phyloP scores from a whole-genome alignment of 2,329 filamentous ascomycete genomes.

The Tolypocladium inflatum region DNA sequence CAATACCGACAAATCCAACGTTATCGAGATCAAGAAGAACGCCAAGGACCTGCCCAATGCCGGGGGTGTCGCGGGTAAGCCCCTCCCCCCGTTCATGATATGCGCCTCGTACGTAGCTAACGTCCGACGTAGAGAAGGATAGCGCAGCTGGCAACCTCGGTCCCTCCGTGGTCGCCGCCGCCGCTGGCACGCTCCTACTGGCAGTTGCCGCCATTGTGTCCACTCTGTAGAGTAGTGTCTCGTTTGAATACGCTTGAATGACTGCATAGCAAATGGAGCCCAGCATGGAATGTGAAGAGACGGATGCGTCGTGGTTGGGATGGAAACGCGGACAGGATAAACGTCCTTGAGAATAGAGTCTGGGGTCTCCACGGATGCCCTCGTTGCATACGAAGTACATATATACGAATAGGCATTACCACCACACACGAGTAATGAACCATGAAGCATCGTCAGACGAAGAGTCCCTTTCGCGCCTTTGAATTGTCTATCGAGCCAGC shows the following conservation, averaged over 20 bases:
- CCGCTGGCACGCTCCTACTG: conserved; percentile 9
- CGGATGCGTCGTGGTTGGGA: not conserved
- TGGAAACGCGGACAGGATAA: not conserved
- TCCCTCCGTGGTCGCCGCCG: conserved; percentile 5
- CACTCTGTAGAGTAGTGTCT: not conserved
- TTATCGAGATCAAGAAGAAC: conserved; percentile 33
- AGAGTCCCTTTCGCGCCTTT: not conserved
- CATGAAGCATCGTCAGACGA: not conserved
- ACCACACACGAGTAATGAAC: not conserved
- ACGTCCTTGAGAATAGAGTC: not conserved
- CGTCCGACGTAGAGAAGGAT: conserved; percentile 3
- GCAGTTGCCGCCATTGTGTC: conserved; percentile 8
- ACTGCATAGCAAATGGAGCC: not conserved
- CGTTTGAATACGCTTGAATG: not conserved
- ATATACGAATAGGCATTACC: not conserved
- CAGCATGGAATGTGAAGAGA: not conserved
- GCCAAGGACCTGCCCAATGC: conserved; percentile 30
- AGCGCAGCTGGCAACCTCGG: conserved; percentile 10
- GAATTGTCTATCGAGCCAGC: not conserved
- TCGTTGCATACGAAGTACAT: not conserved
- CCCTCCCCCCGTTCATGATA: not conserved
- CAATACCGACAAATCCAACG: conserved; percentile 30
- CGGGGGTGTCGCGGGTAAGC: conserved; percentile 31
- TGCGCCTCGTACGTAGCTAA: not conserved
- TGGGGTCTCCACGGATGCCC: not conserved